A percentile compares a stretch with the other conserved stretches of the same genome.
Conservation (phyloP, 352 stramenopile genomes). For the Sclerospora graminicola region DNA sequence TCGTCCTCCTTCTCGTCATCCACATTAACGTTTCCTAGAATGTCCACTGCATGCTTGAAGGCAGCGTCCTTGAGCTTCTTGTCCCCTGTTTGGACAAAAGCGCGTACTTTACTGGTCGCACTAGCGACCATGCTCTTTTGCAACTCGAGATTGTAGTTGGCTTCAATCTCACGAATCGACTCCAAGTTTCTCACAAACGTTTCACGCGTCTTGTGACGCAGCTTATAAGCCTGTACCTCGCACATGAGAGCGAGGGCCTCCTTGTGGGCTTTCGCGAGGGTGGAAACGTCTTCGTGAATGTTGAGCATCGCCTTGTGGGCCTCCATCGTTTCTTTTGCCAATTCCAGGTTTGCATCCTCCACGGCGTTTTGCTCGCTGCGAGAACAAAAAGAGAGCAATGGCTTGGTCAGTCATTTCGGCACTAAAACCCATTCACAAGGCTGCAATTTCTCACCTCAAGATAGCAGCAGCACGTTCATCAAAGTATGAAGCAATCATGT, state of each 20-base stretch:
- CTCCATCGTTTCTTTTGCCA: slow-evolving; percentile 76
- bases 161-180: slow-evolving; percentile 73
- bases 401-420: neutral
- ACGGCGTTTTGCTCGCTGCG: slow-evolving; percentile 74
- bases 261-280: slow-evolving; percentile 71
- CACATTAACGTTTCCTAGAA: slow-evolving; percentile 51
- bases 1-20: slow-evolving; percentile 81
- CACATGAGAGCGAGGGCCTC: slow-evolving; percentile 74
- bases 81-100: slow-evolving; percentile 65
- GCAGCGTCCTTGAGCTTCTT: slow-evolving; percentile 77
- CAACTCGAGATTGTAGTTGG: slow-evolving; percentile 73
- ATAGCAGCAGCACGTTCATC: slow-evolving; percentile 66
- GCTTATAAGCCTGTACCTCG: slow-evolving; percentile 76
- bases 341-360: slow-evolving; percentile 71
- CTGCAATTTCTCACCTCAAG: slow-evolving; percentile 32
- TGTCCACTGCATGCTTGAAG: slow-evolving; percentile 80
- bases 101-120: slow-evolving; percentile 66
- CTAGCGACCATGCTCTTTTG: slow-evolving; percentile 74
- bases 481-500: slow-evolving; percentile 81
- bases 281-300: slow-evolving; percentile 80
- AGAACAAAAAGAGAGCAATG: neutral
- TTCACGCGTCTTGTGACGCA: slow-evolving; percentile 82
- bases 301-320: slow-evolving; percentile 76
- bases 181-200: slow-evolving; percentile 84
- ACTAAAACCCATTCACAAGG: neutral